These are phyloP conservation scores for Lathyrus sativus DNA, from an alignment of 306 rosid genomes.

Conservation along the genomic window DNA sequence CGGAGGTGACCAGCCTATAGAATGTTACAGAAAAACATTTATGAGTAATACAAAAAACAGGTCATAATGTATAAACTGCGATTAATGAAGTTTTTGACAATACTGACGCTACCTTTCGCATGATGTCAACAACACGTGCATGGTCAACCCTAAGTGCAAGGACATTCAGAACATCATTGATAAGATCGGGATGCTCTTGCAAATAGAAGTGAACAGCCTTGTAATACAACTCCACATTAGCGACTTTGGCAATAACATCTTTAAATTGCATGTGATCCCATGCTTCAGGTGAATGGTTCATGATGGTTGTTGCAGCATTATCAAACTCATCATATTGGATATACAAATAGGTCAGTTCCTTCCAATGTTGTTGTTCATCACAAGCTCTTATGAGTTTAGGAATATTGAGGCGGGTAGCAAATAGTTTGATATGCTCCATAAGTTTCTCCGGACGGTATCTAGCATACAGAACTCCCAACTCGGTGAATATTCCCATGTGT, in stretches of 20 bases:
- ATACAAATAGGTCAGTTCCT: slow-evolving; percentile 92
- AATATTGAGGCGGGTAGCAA: slow-evolving; percentile 91
- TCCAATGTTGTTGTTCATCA: slow-evolving; percentile 99
- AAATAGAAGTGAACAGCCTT: slow-evolving; percentile 98
- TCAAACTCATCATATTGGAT: slow-evolving; percentile 98
- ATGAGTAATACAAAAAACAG: slow-evolving; percentile 12
- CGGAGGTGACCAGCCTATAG: slow-evolving; percentile 90
- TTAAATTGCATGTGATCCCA: slow-evolving; percentile 99
- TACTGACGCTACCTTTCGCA: slow-evolving; percentile 74
- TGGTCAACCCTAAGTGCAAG: slow-evolving; percentile 99
- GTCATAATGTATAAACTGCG: slow-evolving; percentile 1
- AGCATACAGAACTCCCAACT: slow-evolving; percentile 96
- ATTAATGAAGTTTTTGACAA: slow-evolving; percentile 17
- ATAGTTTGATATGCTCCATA: slow-evolving; percentile 98
- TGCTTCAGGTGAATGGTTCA: slow-evolving; percentile 99
- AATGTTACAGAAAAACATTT: slow-evolving; percentile 25
- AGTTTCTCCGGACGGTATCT: slow-evolving; percentile 99
- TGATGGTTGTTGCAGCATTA: slow-evolving; percentile 97
- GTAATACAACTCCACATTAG: slow-evolving; percentile 90
- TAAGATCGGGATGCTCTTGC: slow-evolving; percentile 99
- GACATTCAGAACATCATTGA: slow-evolving; percentile 93
- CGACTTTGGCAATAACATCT: slow-evolving; percentile 92
- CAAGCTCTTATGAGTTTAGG: slow-evolving; percentile 98
- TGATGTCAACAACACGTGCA: slow-evolving; percentile 97
- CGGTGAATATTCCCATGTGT: slow-evolving; percentile 98